Evolutionary conservation across 2,329 filamentous ascomycete species (phyloP).

Genomic region (Colletotrichum phormii): DNA sequence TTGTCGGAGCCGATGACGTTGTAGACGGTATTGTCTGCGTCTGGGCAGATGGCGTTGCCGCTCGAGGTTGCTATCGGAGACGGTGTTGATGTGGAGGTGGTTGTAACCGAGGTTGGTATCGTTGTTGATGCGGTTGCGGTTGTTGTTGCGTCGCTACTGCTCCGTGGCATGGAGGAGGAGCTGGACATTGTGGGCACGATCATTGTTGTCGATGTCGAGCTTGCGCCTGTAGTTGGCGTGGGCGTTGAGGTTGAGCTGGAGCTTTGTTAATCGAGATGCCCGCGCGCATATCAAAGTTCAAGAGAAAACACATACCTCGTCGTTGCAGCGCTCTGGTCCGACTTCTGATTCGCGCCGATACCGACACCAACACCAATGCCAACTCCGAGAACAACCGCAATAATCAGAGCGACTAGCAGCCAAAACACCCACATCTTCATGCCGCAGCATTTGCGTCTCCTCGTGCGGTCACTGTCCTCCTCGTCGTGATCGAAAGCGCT

Average conservation of each 20-base stretch:
- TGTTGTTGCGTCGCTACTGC: neutral
- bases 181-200: constrained; percentile 6
- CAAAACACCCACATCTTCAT: constrained; percentile 49
- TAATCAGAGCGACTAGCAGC: constrained; percentile 44
- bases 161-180: neutral
- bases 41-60: constrained; percentile 51
- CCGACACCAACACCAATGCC: constrained; percentile 55
- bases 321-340: neutral
- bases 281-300: neutral
- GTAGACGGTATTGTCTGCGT: constrained; percentile 57
- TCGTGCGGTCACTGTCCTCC: constrained; percentile 26
- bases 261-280: neutral
- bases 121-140: constrained; percentile 35
- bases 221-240: neutral
- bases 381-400: constrained; percentile 51
- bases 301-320: constrained; percentile 10
- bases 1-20: constrained; percentile 52
- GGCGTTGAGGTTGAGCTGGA: neutral
- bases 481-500: constrained; percentile 32
- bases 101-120: constrained; percentile 9
- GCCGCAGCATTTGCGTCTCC: constrained; percentile 41
- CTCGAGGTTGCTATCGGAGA: constrained; percentile 41
- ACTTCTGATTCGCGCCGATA: constrained; percentile 45
- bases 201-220: neutral
- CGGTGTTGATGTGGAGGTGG: constrained; percentile 35